A percentile compares a stretch with the other conserved stretches of the same genome.
These are phyloP conservation scores for Globisporangium splendens DNA, from an alignment of 352 stramenopile genomes.

Conservation along the genomic window DNA sequence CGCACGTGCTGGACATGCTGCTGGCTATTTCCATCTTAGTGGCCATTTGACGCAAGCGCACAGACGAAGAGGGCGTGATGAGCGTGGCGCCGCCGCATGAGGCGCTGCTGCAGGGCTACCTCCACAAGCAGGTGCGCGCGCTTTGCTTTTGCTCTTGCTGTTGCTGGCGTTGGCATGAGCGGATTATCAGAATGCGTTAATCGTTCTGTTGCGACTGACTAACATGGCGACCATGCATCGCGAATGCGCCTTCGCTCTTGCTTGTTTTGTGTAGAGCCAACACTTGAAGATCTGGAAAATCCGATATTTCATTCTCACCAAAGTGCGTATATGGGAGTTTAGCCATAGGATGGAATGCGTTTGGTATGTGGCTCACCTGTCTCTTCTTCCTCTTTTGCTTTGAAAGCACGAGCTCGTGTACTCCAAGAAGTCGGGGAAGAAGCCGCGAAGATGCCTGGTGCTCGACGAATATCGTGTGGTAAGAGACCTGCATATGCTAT, in stretches of 20 bases:
- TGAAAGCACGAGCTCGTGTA: slow-evolving; percentile 70
- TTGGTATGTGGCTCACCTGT: not conserved
- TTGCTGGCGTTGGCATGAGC: not conserved
- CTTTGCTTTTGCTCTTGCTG: not conserved
- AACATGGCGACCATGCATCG: not conserved
- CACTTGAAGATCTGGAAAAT: slow-evolving; percentile 87
- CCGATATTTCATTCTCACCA: slow-evolving; percentile 80
- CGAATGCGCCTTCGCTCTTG: not conserved
- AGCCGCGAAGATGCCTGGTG: slow-evolving; percentile 38
- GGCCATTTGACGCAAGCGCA: too few relatives aligned
- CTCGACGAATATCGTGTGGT: slow-evolving; percentile 67
- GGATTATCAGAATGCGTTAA: too few relatives aligned
- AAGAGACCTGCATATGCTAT: slow-evolving; percentile 9
- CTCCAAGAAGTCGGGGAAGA: slow-evolving; percentile 81
- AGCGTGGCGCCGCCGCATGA: slow-evolving; percentile 44
- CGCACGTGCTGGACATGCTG: too few relatives aligned
- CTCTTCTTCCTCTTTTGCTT: not conserved
- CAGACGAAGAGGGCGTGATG: slow-evolving; percentile 23
- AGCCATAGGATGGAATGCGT: not conserved
- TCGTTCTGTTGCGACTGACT: too few relatives aligned
- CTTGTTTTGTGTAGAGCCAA: slow-evolving; percentile 48
- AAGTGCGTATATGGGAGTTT: slow-evolving; percentile 23
- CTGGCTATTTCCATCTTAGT: too few relatives aligned
- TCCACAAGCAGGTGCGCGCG: slow-evolving; percentile 70
- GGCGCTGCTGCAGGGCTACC: slow-evolving; percentile 72